These are phyloP conservation scores for Trypanosoma avium DNA, from an alignment of 208 protist species.

Conservation along the genomic window DNA sequence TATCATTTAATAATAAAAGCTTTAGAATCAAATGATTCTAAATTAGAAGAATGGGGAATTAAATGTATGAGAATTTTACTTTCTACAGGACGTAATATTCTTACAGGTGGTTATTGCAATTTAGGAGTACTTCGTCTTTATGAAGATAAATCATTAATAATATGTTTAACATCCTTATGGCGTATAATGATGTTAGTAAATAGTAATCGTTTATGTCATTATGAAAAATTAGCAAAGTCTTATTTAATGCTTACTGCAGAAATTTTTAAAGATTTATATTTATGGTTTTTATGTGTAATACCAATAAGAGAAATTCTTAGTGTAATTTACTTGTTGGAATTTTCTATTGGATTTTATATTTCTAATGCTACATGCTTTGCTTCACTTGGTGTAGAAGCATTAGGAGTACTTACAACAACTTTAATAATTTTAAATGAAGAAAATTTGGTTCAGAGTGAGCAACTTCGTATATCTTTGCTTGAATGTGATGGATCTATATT, in stretches of 20 bases:
- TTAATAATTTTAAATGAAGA: conserved; percentile 10
- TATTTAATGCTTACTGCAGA: conserved; percentile 37
- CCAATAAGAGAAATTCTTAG: conserved; percentile 31
- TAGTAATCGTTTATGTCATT: conserved; percentile 24
- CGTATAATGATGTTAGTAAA: conserved; percentile 28
- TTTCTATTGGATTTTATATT: conserved; percentile 15
- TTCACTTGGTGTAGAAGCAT: conserved; percentile 16
- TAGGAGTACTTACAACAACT: conserved; percentile 18
- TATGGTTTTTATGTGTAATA: conserved; percentile 42
- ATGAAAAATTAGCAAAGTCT: conserved; percentile 40
- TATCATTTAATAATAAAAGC: conserved; percentile 3
- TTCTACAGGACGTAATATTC: conserved; percentile 35
- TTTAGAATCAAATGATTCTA: conserved; percentile 3
- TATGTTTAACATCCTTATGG: conserved; percentile 42
- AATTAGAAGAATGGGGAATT: conserved; percentile 50
- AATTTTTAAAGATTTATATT: conserved; percentile 40
- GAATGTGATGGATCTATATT: conserved; percentile 13
- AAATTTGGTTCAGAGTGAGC: conserved; percentile 1
- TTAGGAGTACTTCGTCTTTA: conserved; percentile 55
- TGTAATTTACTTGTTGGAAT: conserved; percentile 50
- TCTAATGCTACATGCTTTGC: not conserved
- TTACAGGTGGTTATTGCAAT: conserved; percentile 64
- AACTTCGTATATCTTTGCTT: conserved; percentile 7
- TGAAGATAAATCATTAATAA: conserved; percentile 35
- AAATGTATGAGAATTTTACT: conserved; percentile 43